Evolutionary conservation across 768 basidiomycete genomes (phyloP), one percentile per base, ranked within the genome.

Genomic region (Sporobolomyces phaffii): DNA sequence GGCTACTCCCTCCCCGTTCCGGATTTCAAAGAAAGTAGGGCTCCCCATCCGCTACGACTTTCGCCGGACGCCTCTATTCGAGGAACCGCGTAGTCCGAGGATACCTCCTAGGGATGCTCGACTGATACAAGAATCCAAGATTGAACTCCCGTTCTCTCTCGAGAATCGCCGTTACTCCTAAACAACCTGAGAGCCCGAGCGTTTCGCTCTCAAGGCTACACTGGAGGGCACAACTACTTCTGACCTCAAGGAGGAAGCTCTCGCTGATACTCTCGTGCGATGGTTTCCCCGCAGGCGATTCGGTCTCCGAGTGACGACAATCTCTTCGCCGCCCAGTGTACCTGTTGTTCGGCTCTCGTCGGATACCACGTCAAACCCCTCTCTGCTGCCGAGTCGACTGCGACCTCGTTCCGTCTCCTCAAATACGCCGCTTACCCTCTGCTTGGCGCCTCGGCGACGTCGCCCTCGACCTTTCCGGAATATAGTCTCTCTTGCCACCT

Each of bases 121-220:
- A 88, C 87, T 86, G 93, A 98, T 98, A 93, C 91, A 87, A 88
- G 79, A 83, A 88, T 90, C 93, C 93, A 76, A 96, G 74, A 94
- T 80, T 50, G 80, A 87, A 47, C 68, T 60, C 44, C 68, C 72
- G n/a, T 54, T 60, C 67, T 63, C 74, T 36, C 22, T 34, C 13
- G 17, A 26, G 28, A 49, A 28, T 33, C 36, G 3, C 69, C 66
- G 77, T 79, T 79, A 75, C 85, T 63, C 84, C 83, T 82, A 84
- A 90, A 93, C 91, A 93, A 92, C 90, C 86, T 87, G 84, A 85
- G 79, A 82, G 81, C 81, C 81, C 74, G 79, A 90, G 88, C 79
- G 73, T 75, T 84, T 17, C 82, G 82, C 83, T 81, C 76, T 82
- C 84, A 83, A 88, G 85, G 91, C 93, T 97, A 97, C 93, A 81